phyloP scores from a whole-genome alignment of 106 monocot species.

The Dendrobium chrysotoxum region DNA sequence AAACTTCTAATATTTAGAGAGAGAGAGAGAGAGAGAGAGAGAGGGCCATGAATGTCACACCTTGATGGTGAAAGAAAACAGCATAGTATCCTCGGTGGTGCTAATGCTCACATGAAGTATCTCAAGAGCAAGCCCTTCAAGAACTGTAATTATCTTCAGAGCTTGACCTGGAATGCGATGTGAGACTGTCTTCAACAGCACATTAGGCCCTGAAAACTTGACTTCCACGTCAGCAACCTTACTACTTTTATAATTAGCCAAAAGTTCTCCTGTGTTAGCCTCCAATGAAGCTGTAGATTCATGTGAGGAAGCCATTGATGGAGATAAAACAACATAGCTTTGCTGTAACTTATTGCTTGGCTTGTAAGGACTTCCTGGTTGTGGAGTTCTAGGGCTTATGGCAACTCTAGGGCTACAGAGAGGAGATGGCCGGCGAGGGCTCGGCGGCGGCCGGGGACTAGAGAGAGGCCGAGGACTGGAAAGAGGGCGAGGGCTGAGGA shows the following conservation, averaged over 20 bases:
- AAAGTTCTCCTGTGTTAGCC: slow-evolving; percentile 32
- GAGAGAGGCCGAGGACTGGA: slow-evolving; percentile 35
- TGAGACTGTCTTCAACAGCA: slow-evolving; percentile 76
- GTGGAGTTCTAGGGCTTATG: slow-evolving; percentile 74
- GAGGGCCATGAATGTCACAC: slow-evolving; percentile 20
- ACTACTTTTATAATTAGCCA: not conserved
- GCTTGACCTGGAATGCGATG: slow-evolving; percentile 65
- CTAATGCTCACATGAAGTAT: slow-evolving; percentile 76
- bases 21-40: no score
- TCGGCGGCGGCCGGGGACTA: slow-evolving; percentile 18
- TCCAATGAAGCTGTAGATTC: slow-evolving; percentile 27
- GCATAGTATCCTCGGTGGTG: slow-evolving; percentile 65
- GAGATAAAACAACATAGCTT: not conserved
- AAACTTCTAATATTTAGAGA: no score
- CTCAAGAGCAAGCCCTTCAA: slow-evolving; percentile 76
- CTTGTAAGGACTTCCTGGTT: slow-evolving; percentile 72
- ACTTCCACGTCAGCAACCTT: slow-evolving; percentile 77
- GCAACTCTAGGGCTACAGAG: slow-evolving; percentile 51
- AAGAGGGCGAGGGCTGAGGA: slow-evolving; percentile 58
- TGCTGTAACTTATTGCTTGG: slow-evolving; percentile 12
- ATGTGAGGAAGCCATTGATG: slow-evolving; percentile 8
- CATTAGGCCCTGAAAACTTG: slow-evolving; percentile 72
- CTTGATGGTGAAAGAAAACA: slow-evolving; percentile 97
- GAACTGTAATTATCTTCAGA: slow-evolving; percentile 60
- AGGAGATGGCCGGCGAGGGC: slow-evolving; percentile 27